Percentiles rank a stretch among this genome's conserved stretches.
These are phyloP conservation scores for Magnaporthiopsis rhizophila DNA, from an alignment of 2,329 filamentous ascomycete species.

Conservation along the genomic window DNA sequence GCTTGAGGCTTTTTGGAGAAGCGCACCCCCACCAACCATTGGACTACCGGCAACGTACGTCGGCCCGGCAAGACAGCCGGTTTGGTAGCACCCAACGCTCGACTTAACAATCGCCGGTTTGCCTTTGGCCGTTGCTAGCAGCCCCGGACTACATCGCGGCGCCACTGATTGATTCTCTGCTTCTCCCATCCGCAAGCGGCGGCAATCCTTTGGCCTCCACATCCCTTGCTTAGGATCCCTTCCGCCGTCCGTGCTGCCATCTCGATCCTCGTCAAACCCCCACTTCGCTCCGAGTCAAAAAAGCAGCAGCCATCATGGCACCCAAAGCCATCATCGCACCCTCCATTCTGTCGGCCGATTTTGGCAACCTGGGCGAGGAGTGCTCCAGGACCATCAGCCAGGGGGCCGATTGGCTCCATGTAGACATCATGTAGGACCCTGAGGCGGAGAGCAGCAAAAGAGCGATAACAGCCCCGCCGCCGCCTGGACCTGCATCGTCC, in stretches of 20 bases:
- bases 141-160: neutral
- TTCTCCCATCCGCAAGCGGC: neutral
- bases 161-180: neutral
- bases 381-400: constrained; percentile 80
- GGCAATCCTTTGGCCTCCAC: neutral
- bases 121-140: neutral
- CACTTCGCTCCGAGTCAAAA: neutral
- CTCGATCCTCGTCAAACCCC: neutral
- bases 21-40: neutral
- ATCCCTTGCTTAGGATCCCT: neutral
- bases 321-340: constrained; percentile 92
- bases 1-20: neutral
- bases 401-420: constrained; percentile 87
- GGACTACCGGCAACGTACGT: neutral
- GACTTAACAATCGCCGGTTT: neutral
- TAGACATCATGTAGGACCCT: constrained; percentile 72
- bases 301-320: constrained; percentile 55
- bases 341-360: constrained; percentile 97
- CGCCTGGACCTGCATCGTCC: neutral
- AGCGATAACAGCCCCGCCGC: neutral
- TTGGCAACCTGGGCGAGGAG: constrained; percentile 77
- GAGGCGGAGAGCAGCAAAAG: neutral
- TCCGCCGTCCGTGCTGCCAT: neutral
- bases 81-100: neutral
- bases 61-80: neutral